Evolutionary conservation across 345 rosid species (phyloP), one percentile per base, ranked within the genome.

Genomic region (Garcia nutans): DNA sequence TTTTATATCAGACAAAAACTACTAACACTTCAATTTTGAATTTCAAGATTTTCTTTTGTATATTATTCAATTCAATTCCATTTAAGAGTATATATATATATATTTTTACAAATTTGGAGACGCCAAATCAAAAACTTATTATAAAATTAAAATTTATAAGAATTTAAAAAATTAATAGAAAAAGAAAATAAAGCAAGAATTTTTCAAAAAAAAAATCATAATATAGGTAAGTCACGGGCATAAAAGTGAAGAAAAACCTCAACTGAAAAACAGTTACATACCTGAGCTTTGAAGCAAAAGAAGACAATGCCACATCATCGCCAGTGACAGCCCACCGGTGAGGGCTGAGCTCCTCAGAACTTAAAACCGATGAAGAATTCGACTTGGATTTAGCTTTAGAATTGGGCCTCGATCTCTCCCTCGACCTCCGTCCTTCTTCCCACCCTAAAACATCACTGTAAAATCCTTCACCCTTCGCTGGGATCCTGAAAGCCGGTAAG

Each of bases 251-350:
- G 10, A 59, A 9, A 62, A 68, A 16, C 6, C 13, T 23, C 10
- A 68, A 49, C 26, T 24, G 23, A 41, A 55, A 47, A 50, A 50
- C 68, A 61, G 59, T 16, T 8, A 5, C 8, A 64, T 62, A 96
- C 99, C 99, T 85, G 85, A 96, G 94, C 83, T 89, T 91, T 26
- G 96, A 91, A 80, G 94, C 87, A 75, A 89, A 89, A 71, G 96
- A 91, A 33, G 91, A 88, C 59, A 91, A 83, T 1, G 89, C 94
- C 2, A 58, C 85, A 76, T 95, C 98, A 1, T 90, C 93, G 7
- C 91, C 87, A 75, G 79, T 74, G 26, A 65, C 81, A 47, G 87
- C 90, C 41, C 70, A 70, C 66, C 90, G 85, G 72, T 81, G 89
- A 65, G 99, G 98, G 76, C 96, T 96, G 10, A 87, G 86, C 50